phyloP scores from a whole-genome alignment of 768 basidiomycete species.

The Agrocybe pediades region DNA sequence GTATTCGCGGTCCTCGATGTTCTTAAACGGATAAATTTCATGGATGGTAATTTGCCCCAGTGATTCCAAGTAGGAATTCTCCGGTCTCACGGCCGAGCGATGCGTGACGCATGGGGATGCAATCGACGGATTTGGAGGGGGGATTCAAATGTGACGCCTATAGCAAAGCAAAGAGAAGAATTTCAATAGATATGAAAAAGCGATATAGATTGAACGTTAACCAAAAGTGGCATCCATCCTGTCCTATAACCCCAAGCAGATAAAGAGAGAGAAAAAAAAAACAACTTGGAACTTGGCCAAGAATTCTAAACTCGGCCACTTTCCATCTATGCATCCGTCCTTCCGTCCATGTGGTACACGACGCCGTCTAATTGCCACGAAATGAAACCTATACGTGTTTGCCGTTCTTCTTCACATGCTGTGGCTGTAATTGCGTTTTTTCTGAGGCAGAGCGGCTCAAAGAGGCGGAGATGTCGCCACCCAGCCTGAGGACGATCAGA shows the following conservation, averaged over 20 bases:
- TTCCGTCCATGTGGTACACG: too few species aligned
- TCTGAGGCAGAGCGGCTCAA: constrained; percentile 15
- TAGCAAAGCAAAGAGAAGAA: not conserved
- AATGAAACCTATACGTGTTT: constrained; percentile 12
- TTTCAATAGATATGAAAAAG: not conserved
- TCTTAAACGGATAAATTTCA: not conserved
- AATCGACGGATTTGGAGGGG: too few species aligned
- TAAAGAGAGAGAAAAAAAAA: not conserved
- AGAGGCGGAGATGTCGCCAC: constrained; percentile 31
- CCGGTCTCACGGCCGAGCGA: not conserved
- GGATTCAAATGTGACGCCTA: too few species aligned
- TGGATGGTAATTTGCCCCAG: not conserved
- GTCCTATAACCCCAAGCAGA: not conserved
- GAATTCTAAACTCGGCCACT: constrained; percentile 7
- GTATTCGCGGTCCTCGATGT: not conserved
- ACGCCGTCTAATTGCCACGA: constrained; percentile 1
- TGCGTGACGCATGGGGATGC: too few species aligned
- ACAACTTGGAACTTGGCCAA: not conserved
- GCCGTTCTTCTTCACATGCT: constrained; percentile 2
- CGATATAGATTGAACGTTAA: not conserved
- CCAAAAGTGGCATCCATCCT: not conserved
- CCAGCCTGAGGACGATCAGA: constrained; percentile 36
- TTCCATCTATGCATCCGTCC: constrained; percentile 4
- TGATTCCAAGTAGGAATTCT: not conserved
- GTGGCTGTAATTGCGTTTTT: too few species aligned